Evolutionary conservation across 352 stramenopile species (phyloP).

Genomic region (Phytophthora tubulina): DNA sequence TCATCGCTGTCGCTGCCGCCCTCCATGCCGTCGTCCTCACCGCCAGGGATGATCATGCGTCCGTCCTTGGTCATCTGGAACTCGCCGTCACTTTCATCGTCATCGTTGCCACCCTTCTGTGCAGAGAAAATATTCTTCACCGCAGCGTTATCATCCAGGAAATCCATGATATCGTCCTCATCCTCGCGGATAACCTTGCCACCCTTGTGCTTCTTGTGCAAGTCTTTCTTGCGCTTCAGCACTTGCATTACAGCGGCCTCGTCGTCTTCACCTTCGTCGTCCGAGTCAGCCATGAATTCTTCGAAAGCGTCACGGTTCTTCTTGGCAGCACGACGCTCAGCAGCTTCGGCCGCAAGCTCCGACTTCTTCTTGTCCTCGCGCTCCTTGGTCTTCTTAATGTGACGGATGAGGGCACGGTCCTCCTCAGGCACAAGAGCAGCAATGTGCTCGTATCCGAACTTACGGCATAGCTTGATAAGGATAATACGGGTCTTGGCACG

Average conservation of each 20-base stretch:
- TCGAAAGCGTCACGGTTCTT: constrained; percentile 75
- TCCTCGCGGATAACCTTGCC: constrained; percentile 84
- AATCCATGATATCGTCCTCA: constrained; percentile 93
- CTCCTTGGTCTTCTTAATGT: constrained; percentile 97
- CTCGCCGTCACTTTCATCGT: constrained; percentile 78
- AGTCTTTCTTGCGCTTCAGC: constrained; percentile 81
- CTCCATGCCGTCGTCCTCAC: constrained; percentile 63
- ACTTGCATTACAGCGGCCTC: constrained; percentile 85
- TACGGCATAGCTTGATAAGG: constrained; percentile 95
- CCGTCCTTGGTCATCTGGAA: constrained; percentile 94
- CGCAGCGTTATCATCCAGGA: constrained; percentile 91
- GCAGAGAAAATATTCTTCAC: constrained; percentile 89
- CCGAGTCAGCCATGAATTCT: constrained; percentile 85
- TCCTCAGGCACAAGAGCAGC: constrained; percentile 90
- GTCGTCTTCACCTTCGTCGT: constrained; percentile 84
- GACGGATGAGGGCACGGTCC: constrained; percentile 93
- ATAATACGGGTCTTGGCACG: constrained; percentile 96
- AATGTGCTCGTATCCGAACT: constrained; percentile 94
- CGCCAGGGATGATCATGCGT: constrained; percentile 88
- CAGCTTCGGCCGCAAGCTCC: constrained; percentile 62
- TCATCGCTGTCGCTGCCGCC: constrained; percentile 64
- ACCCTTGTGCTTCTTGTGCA: constrained; percentile 81
- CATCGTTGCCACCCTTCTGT: constrained; percentile 28
- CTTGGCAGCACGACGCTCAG: constrained; percentile 51
- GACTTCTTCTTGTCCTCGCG: constrained; percentile 91